Evolutionary conservation across 1,284 basidiomycete species (phyloP).

Genomic region (Lignosus rhinocerotis): DNA sequence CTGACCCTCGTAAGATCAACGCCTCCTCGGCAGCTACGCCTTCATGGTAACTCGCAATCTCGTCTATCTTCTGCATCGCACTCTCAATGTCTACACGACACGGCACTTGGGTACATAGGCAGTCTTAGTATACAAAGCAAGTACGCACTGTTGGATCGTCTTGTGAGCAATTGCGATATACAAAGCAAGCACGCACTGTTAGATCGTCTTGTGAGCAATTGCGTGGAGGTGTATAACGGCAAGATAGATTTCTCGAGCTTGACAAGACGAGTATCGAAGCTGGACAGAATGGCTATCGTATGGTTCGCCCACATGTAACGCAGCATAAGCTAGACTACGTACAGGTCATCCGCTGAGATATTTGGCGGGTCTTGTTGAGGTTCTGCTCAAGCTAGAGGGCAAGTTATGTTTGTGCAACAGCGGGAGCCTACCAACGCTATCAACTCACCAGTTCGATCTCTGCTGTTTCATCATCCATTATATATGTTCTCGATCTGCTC

Average conservation of each 20-base stretch:
- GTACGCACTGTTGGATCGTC: conserved; percentile 63
- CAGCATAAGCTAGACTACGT: conserved; percentile 30
- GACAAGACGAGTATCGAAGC: conserved; percentile 74
- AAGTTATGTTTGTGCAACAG: neutral
- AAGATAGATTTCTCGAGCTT: conserved; percentile 81
- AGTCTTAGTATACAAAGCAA: neutral
- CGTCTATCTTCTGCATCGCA: conserved; percentile 73
- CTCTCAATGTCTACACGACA: conserved; percentile 67
- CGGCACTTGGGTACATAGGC: neutral
- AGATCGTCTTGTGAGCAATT: conserved; percentile 68
- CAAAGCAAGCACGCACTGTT: conserved; percentile 50
- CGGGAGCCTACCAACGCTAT: neutral
- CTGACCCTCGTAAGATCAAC: conserved; percentile 72
- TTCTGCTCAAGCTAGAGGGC: conserved; percentile 73
- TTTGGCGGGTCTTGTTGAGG: conserved; percentile 78
- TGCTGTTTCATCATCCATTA: conserved; percentile 76
- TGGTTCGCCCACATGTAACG: neutral
- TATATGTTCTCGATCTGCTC: neutral
- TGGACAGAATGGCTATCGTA: conserved; percentile 67
- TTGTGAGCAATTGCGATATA: too few species aligned
- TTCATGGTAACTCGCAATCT: conserved; percentile 72
- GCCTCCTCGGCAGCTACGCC: conserved; percentile 78
- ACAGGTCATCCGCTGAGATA: conserved; percentile 83
- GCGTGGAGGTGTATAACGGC: conserved; percentile 73
- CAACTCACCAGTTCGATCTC: conserved; percentile 69